phyloP scores from a whole-genome alignment of 345 rosid species.

The Linum trigynum region DNA sequence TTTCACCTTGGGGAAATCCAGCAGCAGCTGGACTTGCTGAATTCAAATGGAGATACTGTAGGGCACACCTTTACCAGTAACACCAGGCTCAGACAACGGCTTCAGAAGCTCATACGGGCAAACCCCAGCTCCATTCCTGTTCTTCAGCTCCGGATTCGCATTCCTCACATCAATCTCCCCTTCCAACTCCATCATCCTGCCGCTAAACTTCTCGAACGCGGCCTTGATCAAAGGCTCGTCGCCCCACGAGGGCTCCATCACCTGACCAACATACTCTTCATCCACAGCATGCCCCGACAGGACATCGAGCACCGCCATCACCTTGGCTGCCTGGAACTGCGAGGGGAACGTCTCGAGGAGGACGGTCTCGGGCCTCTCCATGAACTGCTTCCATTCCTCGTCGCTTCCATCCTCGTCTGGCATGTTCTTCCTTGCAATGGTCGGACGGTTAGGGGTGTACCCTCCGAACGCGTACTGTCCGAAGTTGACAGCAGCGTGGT shows the following conservation, averaged over 20 bases:
- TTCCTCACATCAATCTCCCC: background rate
- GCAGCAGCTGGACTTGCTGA: too few species aligned
- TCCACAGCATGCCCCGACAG: conserved; percentile 2
- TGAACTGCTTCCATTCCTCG: background rate
- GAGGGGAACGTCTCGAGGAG: background rate
- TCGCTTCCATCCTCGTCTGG: background rate
- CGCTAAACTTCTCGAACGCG: conserved; percentile 3
- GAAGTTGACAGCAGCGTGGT: conserved; percentile 10
- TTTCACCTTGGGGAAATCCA: too few species aligned
- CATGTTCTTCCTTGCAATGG: conserved; percentile 2
- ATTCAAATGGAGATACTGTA: conserved; percentile 7
- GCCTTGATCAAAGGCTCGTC: conserved; percentile 4
- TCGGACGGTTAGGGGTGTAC: conserved; percentile 2
- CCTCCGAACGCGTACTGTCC: conserved; percentile 2
- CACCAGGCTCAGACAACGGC: conserved; percentile 3
- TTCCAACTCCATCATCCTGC: conserved; percentile 3
- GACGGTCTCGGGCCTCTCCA: background rate
- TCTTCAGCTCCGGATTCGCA: background rate
- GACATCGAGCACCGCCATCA: conserved; percentile 5
- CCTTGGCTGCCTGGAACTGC: conserved; percentile 1
- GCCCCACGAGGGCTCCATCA: conserved; percentile 3
- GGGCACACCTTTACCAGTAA: conserved; percentile 7
- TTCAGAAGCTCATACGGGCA: conserved; percentile 5
- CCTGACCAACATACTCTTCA: conserved; percentile 7
- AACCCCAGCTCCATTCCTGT: conserved; percentile 6